Base-by-base conservation (phyloP, 345 rosid genomes). In the Sapria himalayana region DNA sequence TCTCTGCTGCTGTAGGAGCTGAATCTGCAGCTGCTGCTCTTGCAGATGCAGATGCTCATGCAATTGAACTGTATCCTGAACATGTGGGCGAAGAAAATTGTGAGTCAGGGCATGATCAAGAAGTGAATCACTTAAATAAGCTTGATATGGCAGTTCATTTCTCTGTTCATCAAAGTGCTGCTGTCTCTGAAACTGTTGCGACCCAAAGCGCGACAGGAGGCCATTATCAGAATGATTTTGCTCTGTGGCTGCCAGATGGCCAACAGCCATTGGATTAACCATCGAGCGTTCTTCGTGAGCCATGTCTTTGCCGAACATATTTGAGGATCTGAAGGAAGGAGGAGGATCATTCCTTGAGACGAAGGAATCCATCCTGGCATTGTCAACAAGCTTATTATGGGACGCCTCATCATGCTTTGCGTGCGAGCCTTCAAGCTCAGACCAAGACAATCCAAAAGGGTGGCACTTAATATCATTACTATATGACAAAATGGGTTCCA, bases 371-470 rank as follows among this genome's bases (percentile, higher is more conserved):
- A 49, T 41, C 40, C 60, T 62, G 36, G 48, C 67, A 21, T 47
- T 22, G 32, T 44, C 36, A 10, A 61, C 49, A 57, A 66, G 58
- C 38, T 60, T 32, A 48, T 57, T 55, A n/a, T n/a, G n/a, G 37
- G 64, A 54, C 41, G 57, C 34, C 14, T 58, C 55, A n/a, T 39
- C 51, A 32, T 53, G 59, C 43, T 65, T 65, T 43, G 58, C 17
- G 33, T 56, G 57, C 34, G 63, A 43, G 48, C 50, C 61, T 59
- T 69, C 84, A 46, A 71, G 69, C 62, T 75, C 78, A 8, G 84
- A 69, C 78, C 72, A 65, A 12, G 71, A 59, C 48, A 75, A 46
- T 36, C 78, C 78, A 55, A 75, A 66, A 17, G 67, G 78, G 29
- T 75, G 76, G 57, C 65, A 32, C 58, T 63, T 69, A 27, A 48